Base-by-base conservation (phyloP, 352 stramenopile species). In the Phytophthora pinifolia region DNA sequence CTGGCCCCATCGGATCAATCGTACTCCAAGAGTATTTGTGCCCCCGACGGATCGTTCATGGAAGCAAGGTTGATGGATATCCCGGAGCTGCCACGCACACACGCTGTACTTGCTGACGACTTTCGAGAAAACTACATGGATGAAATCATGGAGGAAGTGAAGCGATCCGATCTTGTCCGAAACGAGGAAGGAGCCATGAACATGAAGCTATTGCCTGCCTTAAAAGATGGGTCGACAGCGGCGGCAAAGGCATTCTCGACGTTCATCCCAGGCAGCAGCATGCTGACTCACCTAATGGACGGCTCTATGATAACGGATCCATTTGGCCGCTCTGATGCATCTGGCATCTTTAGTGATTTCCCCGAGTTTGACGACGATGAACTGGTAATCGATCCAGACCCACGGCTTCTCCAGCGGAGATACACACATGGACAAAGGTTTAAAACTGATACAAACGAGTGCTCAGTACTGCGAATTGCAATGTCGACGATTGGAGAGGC, bases 241-340 rank as follows among this genome's bases (percentile, higher is more conserved):
- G 83, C 80, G 46, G 83, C 74, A 9, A 90, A 87, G 46, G 83
- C 80, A 9, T 83, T 92, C 50, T 86, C 83, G 31, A 86, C 70
- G 0, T 86, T 88, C 32, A 81, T 92, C 4, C 83, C 83, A 15
- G 80, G 72, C 25, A 72, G 74, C 17, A 81, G 62, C 34, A 85
- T 89, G 72, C 71, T 92, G 32, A 83, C 76, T 9, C 88, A 83
- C 15, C 42, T 92, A n/a, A 85, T 90, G 54, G 83, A 92, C 9
- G 65, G 76, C 2, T 86, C 83, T 4, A 66, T 74, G 25, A 78
- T 87, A 9, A 68, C 67, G 4, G 71, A 88, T 56, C 70, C 74
- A 31, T 70, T 79, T 48, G 64, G 68, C 13, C 63, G 54, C 30
- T 66, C 67, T 12, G 57, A 76, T 42, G 71, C 67, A 56, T 56